Evolutionary conservation across 2,329 filamentous ascomycete genomes (phyloP), one percentile per base, ranked within the genome.

Genomic region (Colletotrichum chrysophilum): DNA sequence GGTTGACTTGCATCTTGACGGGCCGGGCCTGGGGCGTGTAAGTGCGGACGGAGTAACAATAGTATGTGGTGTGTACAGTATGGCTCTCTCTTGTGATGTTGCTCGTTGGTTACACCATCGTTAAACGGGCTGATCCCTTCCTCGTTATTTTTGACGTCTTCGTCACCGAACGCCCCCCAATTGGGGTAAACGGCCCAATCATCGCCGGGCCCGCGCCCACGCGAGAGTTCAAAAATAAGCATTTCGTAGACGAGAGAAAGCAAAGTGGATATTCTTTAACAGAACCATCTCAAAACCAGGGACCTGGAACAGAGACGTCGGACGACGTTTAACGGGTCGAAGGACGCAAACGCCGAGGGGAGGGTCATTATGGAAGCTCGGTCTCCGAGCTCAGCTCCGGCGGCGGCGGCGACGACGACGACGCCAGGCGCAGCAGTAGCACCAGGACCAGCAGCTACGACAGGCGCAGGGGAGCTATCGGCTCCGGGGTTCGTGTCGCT

Each of bases 401-500:
- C 58, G 30, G 18, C 58, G 9, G 4, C n/a, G 58, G 4, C 55
- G 24, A 13, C 8, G 55, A 5, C 16, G 28, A 4, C 16, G 14
- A 21, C 26, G n/a, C n/a, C 58, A n/a, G 38, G 26, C 38, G 18
- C 55, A 21, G 30, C 48, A 43, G 36, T 4, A 18, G 4, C 38
- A n/a, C 5, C 38, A 43, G 38, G 2, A n/a, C 38, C 18, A 43
- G 38, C 38, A 12, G 38, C 38, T 43, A n/a, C 18, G 9, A 24
- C 48, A 32, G 8, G n/a, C n/a, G n/a, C 32, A n/a, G 66, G 36
- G 66, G 52, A 61, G 58, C 4, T 5, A n/a, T 56, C 62, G 69
- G 43, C 62, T 64, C 64, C 69, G 64, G 70, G 43, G 16, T 73
- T 73, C 24, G 32, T 75, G 14, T 68, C 73, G 58, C 69, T 75